Conservation (phyloP, 371 early-diverging fungal species). For the Mucor ambiguus region DNA sequence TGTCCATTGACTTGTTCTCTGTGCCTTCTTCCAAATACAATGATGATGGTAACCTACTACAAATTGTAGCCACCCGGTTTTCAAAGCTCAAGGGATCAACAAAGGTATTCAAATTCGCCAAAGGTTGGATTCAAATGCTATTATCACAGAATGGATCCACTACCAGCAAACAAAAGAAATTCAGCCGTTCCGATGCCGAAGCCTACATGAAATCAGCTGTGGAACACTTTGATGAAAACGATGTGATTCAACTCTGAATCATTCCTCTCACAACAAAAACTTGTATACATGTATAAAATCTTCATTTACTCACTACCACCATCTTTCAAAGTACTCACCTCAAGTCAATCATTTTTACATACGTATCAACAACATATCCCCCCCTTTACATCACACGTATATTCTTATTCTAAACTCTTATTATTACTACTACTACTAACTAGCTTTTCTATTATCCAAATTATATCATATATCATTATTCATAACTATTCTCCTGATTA, state of each 20-base stretch:
- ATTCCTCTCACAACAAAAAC: neutral
- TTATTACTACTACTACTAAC: neutral
- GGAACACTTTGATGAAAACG: slow-evolving; percentile 5
- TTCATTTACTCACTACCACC: neutral
- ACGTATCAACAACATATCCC: neutral
- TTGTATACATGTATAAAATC: neutral
- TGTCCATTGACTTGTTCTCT: slow-evolving; percentile 43
- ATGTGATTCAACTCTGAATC: slow-evolving; percentile 5
- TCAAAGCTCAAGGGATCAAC: slow-evolving; percentile 41
- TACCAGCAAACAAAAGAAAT: neutral
- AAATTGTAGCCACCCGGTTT: slow-evolving; percentile 39
- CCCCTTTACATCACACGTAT: neutral
- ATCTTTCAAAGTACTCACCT: neutral
- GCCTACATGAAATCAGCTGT: slow-evolving; percentile 19
- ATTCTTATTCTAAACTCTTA: neutral
- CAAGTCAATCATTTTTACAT: neutral
- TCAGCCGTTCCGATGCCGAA: slow-evolving; percentile 10
- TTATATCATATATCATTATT: neutral
- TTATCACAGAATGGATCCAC: slow-evolving; percentile 14
- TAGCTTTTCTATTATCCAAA: neutral
- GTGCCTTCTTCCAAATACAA: slow-evolving; percentile 18
- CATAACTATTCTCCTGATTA: neutral
- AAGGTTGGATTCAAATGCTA: slow-evolving; percentile 44
- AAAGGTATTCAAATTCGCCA: slow-evolving; percentile 50
- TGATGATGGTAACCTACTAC: slow-evolving; percentile 18